Percentiles rank a stretch among this genome's conserved stretches.
Evolutionary conservation across 73 alveolate genomes (phyloP).

Genomic region (Diophrys sp.): DNA sequence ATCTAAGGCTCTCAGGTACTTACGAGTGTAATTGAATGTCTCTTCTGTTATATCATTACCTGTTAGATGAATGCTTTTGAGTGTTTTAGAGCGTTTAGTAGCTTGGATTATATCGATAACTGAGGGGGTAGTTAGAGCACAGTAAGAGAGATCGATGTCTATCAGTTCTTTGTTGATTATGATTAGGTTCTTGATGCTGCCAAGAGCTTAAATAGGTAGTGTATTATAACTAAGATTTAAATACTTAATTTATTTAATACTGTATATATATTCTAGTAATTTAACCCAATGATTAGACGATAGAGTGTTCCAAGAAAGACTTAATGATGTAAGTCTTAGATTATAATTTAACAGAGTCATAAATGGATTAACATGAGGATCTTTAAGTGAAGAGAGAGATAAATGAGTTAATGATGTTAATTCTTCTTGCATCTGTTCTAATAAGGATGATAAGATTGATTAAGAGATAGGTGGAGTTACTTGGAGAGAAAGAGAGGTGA

Average conservation of each 20-base stretch:
- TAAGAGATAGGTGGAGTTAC: too few relatives aligned
- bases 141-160: background rate
- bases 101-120: background rate
- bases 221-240: background rate
- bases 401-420: too few relatives aligned
- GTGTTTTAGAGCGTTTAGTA: background rate
- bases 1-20: background rate
- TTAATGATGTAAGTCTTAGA: background rate
- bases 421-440: too few relatives aligned
- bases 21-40: background rate
- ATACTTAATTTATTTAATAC: background rate
- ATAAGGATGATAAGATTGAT: too few relatives aligned
- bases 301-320: background rate
- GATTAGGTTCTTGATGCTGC: background rate
- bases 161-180: too few relatives aligned
- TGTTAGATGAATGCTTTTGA: background rate
- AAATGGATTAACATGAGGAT: background rate
- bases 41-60: background rate
- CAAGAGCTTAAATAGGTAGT: background rate
- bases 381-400: too few relatives aligned
- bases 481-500: too few relatives aligned
- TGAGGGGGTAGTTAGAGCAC: background rate
- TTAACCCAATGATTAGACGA: background rate
- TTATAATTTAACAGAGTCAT: too few relatives aligned
- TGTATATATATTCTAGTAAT: background rate